Conservation (phyloP, 352 stramenopile genomes). For the Phytopythium boreale region DNA sequence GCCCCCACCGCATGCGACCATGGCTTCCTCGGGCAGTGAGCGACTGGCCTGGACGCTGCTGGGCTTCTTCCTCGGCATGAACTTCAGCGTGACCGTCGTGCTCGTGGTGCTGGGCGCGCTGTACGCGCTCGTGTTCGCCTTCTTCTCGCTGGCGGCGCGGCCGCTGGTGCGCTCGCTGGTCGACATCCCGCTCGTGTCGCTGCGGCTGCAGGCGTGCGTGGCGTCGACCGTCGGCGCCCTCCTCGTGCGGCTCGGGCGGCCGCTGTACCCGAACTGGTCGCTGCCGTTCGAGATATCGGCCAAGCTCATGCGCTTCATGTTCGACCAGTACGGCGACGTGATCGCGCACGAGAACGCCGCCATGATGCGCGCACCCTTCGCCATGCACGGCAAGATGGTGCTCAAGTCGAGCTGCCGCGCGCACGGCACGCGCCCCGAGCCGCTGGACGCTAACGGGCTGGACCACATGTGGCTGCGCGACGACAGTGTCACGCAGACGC, state of each 20-base stretch:
- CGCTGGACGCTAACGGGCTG: conserved; percentile 26
- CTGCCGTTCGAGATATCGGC: conserved; percentile 32
- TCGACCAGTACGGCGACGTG: conserved; percentile 30
- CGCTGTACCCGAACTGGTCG: conserved; percentile 32
- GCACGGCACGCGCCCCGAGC: conserved; percentile 19
- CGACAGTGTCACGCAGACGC: background rate
- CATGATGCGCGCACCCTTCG: conserved; percentile 24
- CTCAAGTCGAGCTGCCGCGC: conserved; percentile 18
- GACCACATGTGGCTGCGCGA: conserved; percentile 41
- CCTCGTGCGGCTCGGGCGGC: conserved; percentile 20
- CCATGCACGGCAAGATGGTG: conserved; percentile 21
- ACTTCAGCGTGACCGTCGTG: conserved; percentile 4
- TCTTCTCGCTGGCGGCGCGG: conserved; percentile 17
- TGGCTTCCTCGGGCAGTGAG: conserved; percentile 2
- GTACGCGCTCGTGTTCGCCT: conserved; percentile 17
- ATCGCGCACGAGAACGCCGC: conserved; percentile 21
- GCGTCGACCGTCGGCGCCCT: conserved; percentile 11
- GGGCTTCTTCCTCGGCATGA: conserved; percentile 10
- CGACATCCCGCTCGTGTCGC: conserved; percentile 19
- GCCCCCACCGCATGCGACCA: background rate
- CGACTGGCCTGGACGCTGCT: conserved; percentile 9
- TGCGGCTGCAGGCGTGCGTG: conserved; percentile 26
- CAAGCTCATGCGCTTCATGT: conserved; percentile 31
- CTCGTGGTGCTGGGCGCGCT: background rate
- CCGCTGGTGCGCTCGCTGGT: conserved; percentile 18